These are phyloP conservation scores for Suaeda aralocaspica DNA, from an alignment of 148 eudicot genomes.

Conservation along the genomic window DNA sequence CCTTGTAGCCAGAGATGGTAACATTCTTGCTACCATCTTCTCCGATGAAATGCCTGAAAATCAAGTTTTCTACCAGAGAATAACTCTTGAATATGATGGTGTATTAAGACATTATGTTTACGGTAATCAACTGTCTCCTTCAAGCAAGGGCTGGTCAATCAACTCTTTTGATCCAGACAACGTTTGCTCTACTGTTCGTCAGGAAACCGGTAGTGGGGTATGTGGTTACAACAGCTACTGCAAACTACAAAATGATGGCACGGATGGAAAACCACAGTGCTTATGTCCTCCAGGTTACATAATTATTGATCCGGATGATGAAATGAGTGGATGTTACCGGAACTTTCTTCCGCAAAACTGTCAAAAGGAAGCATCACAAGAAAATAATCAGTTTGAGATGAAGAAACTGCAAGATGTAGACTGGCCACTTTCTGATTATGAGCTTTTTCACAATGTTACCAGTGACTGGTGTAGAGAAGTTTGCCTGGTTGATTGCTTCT, in stretches of 20 bases:
- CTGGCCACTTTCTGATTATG: slow-evolving; percentile 28
- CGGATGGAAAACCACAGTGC: slow-evolving; percentile 27
- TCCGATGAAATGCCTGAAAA: not conserved
- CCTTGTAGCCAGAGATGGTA: slow-evolving; percentile 16
- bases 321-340: slow-evolving; percentile 26
- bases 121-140: not conserved
- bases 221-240: slow-evolving; percentile 37
- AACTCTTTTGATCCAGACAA: slow-evolving; percentile 19
- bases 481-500: slow-evolving; percentile 30
- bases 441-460: slow-evolving; percentile 21
- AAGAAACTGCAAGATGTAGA: slow-evolving; percentile 19
- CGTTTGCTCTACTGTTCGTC: slow-evolving; percentile 20
- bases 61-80: slow-evolving; percentile 26
- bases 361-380: not conserved
- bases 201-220: slow-evolving; percentile 22
- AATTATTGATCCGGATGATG: slow-evolving; percentile 8
- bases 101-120: slow-evolving; percentile 33
- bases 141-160: slow-evolving; percentile 19
- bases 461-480: slow-evolving; percentile 27
- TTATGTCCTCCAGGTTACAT: slow-evolving; percentile 27
- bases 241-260: slow-evolving; percentile 10
- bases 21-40: not conserved
- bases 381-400: slow-evolving; percentile 7
- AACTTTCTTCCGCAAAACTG: slow-evolving; percentile 24
- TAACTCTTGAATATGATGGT: slow-evolving; percentile 33